These are phyloP conservation scores for Penicillium waksmanii DNA, from an alignment of 495 filamentous ascomycete species.

Conservation along the genomic window DNA sequence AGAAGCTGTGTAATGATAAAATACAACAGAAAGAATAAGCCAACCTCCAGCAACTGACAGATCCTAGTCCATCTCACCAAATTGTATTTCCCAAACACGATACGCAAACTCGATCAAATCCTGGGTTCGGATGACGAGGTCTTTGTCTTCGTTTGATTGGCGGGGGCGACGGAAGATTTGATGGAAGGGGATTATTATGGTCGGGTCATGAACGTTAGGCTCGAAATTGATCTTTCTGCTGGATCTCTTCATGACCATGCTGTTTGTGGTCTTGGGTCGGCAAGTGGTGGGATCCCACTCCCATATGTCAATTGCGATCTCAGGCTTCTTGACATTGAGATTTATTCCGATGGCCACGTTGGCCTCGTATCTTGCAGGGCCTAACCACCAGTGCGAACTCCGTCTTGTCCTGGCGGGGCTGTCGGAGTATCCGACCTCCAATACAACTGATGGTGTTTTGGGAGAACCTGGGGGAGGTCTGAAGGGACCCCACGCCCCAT, in stretches of 20 bases:
- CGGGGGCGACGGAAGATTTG: conserved; percentile 6
- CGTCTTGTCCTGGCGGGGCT: conserved; percentile 5
- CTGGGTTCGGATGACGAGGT: conserved; percentile 8
- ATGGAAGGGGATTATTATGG: conserved; percentile 6
- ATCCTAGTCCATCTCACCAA: not conserved
- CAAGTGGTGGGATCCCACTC: conserved; percentile 1
- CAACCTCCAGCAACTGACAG: not conserved
- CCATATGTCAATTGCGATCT: conserved; percentile 9
- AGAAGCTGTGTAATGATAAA: too few relatives aligned
- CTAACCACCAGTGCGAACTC: conserved; percentile 9
- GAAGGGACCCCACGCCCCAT: conserved; percentile 11
- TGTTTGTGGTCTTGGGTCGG: not conserved
- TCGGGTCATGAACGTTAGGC: conserved; percentile 2
- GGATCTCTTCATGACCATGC: conserved; percentile 1
- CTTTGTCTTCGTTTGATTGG: conserved; percentile 1
- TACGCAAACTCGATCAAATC: conserved; percentile 10
- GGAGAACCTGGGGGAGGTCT: conserved; percentile 9
- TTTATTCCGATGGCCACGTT: conserved; percentile 9
- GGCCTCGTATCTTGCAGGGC: conserved; percentile 9
- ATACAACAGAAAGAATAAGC: too few relatives aligned
- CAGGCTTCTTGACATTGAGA: not conserved
- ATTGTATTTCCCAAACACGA: conserved; percentile 9
- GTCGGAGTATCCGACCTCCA: conserved; percentile 6
- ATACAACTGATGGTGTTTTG: conserved; percentile 10
- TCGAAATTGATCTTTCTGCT: conserved; percentile 2